A percentile compares a stretch with the other conserved stretches of the same genome.
These are phyloP conservation scores for Skeletonema grethae DNA, from an alignment of 108 stramenopile species.

Conservation along the genomic window DNA sequence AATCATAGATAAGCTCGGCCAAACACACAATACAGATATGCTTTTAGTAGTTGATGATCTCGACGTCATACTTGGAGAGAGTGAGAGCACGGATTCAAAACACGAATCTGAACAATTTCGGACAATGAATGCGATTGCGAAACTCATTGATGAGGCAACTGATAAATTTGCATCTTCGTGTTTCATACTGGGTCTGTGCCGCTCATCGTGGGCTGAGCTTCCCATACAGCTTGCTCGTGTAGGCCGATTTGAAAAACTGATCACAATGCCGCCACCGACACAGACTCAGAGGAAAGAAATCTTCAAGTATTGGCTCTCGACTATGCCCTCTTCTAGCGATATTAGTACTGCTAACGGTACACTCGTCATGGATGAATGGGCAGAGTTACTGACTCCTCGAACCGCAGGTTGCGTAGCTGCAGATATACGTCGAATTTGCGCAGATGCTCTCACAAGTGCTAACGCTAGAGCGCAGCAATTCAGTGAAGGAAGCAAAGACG, in stretches of 20 bases:
- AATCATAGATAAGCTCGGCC: constrained; percentile 2
- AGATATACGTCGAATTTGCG: constrained; percentile 69
- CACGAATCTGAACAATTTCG: constrained; percentile 54
- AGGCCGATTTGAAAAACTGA: constrained; percentile 71
- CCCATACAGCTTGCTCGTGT: constrained; percentile 59
- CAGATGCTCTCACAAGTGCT: constrained; percentile 63
- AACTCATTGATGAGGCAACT: constrained; percentile 51
- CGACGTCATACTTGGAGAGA: constrained; percentile 51
- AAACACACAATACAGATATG: not conserved
- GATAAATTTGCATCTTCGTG: constrained; percentile 2
- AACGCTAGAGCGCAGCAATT: constrained; percentile 24
- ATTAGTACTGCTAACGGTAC: not conserved
- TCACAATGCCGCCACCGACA: constrained; percentile 72
- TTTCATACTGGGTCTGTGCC: constrained; percentile 63
- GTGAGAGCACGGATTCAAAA: constrained; percentile 31
- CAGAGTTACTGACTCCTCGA: constrained; percentile 50
- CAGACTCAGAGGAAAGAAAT: constrained; percentile 65
- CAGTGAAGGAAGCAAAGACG: not conserved
- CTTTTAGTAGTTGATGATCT: constrained; percentile 77
- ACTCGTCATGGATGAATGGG: constrained; percentile 45
- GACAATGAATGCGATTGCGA: constrained; percentile 55
- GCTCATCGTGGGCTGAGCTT: constrained; percentile 42
- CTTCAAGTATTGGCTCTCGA: constrained; percentile 53
- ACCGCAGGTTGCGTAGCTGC: constrained; percentile 80
- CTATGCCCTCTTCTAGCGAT: constrained; percentile 21